These are phyloP conservation scores for Sphagnum fallax DNA, from an alignment of 228 moss, liverwort and hornwort genomes.

Conservation along the genomic window DNA sequence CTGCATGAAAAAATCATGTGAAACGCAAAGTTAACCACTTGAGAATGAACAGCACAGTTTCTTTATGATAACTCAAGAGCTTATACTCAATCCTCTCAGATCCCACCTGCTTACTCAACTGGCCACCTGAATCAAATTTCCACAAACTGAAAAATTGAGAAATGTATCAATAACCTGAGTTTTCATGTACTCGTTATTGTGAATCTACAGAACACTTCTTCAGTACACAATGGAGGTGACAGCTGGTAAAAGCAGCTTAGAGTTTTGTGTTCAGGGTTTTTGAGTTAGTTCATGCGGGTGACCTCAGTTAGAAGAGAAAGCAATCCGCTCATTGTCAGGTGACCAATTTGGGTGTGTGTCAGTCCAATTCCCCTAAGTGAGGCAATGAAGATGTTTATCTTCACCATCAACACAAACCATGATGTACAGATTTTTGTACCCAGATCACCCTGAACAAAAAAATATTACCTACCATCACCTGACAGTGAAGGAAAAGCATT, in stretches of 20 bases:
- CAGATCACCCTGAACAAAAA: conserved; percentile 66
- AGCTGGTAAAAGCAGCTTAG: neutral
- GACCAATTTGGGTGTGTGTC: conserved; percentile 68
- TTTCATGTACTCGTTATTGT: neutral
- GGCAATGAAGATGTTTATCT: conserved; percentile 32
- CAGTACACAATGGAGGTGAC: neutral
- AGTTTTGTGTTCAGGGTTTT: neutral
- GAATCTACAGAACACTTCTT: too few species aligned
- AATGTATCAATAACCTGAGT: neutral
- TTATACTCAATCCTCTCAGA: neutral
- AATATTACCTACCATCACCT: conserved; percentile 57
- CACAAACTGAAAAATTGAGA: neutral
- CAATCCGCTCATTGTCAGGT: conserved; percentile 62
- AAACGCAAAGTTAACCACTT: neutral
- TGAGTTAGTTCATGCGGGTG: conserved; percentile 19
- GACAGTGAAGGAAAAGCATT: conserved; percentile 66
- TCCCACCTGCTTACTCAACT: neutral
- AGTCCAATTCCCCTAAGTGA: conserved; percentile 58
- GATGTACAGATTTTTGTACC: conserved; percentile 67
- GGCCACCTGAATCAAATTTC: neutral
- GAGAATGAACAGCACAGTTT: neutral
- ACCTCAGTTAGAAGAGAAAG: conserved; percentile 49
- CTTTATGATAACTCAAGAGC: neutral
- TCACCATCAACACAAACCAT: conserved; percentile 65
- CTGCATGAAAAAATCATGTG: neutral